Conservation (phyloP, 441 rosid species). For the Eruca vesicaria region DNA sequence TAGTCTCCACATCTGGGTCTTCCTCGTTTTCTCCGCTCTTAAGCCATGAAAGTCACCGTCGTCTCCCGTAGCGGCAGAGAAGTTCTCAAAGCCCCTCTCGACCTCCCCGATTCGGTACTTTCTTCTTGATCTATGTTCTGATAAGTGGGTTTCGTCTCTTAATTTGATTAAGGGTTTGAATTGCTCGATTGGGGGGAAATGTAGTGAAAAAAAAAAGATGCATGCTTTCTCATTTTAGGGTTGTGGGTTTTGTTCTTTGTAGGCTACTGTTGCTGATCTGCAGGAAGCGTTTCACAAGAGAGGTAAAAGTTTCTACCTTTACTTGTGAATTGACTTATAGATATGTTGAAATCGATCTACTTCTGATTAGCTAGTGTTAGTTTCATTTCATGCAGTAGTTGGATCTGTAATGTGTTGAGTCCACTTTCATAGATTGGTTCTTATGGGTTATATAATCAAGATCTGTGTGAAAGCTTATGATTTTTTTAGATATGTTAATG, state of each 20-base stretch:
- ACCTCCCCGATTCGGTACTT: conserved; percentile 71
- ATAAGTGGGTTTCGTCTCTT: no score
- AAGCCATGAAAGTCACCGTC: conserved; percentile 68
- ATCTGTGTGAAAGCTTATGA: conserved; percentile 9
- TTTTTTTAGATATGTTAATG: neutral
- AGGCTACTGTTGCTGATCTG: conserved; percentile 91
- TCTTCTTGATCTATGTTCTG: conserved; percentile 3
- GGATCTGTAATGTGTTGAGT: neutral
- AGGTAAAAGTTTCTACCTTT: conserved; percentile 45
- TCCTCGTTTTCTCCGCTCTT: conserved; percentile 29
- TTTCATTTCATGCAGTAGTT: neutral
- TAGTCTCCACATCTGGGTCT: conserved; percentile 32
- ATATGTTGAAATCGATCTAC: neutral
- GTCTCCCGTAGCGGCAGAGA: conserved; percentile 88
- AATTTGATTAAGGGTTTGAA: neutral
- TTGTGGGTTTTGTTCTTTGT: conserved; percentile 16
- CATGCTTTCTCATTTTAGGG: neutral
- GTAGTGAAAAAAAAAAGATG: neutral
- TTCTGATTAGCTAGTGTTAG: no score
- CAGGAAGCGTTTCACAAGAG: conserved; percentile 79
- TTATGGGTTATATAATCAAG: neutral
- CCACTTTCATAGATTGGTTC: neutral
- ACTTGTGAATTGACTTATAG: neutral
- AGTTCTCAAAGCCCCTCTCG: conserved; percentile 68
- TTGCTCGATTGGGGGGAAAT: neutral